Conservation (phyloP, 75 land plant species). For the Larix kaempferi region DNA sequence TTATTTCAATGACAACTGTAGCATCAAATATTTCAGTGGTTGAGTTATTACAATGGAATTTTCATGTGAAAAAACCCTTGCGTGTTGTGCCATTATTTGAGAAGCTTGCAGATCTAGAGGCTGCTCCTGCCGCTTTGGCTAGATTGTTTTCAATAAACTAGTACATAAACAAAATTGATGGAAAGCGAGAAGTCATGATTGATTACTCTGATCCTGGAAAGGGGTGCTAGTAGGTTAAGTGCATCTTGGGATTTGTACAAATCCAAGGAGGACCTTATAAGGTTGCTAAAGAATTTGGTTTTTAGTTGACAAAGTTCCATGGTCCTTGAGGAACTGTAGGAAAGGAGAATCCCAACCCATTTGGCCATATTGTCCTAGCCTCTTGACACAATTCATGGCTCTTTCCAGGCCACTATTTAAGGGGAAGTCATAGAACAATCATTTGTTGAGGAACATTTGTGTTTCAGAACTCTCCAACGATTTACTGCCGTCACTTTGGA, state of each 20-base stretch:
- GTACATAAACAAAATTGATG: conserved; percentile 67
- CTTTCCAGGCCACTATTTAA: conserved; percentile 84
- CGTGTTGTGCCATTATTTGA: conserved; percentile 93
- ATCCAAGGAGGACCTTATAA: conserved; percentile 79
- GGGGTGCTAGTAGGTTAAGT: conserved; percentile 86
- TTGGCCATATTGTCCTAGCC: conserved; percentile 95
- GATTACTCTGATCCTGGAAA: conserved; percentile 65
- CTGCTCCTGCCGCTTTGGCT: conserved; percentile 74
- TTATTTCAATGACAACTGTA: conserved; percentile 90
- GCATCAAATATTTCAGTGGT: conserved; percentile 89
- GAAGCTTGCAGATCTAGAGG: conserved; percentile 81
- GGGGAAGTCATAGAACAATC: too few relatives aligned
- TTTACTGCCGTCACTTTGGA: too few relatives aligned
- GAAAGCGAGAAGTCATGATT: too few relatives aligned
- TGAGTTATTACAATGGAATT: conserved; percentile 85
- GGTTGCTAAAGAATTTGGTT: conserved; percentile 78
- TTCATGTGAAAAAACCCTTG: conserved; percentile 57
- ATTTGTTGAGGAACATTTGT: too few relatives aligned
- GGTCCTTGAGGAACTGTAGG: conserved; percentile 94
- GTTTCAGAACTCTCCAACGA: too few relatives aligned
- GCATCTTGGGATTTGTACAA: conserved; percentile 89
- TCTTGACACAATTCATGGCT: conserved; percentile 87
- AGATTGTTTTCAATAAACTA: conserved; percentile 84
- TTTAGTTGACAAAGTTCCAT: conserved; percentile 88
- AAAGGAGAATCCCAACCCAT: conserved; percentile 93